Percentiles rank a stretch among this genome's conserved stretches.
Conservation (phyloP, 2,329 filamentous ascomycete genomes). For the Aspergillus proliferans region DNA sequence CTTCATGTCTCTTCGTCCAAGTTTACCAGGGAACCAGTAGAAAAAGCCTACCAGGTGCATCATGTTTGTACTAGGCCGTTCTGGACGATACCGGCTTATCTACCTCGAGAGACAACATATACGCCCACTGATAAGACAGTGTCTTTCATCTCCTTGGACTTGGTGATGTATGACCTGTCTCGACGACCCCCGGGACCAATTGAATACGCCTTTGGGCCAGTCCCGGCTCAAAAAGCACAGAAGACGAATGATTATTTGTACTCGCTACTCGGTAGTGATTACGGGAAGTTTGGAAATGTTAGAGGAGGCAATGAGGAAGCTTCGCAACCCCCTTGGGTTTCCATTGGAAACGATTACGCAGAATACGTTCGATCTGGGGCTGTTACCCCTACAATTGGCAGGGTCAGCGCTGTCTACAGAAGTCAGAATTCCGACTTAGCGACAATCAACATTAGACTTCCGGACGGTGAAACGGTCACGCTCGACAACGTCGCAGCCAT, state of each 20-base stretch:
- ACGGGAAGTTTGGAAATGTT: slow-evolving; percentile 31
- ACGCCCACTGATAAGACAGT: slow-evolving; percentile 35
- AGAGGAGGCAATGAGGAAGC: slow-evolving; percentile 34
- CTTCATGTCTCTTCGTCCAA: slow-evolving; percentile 61
- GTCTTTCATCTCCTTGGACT: slow-evolving; percentile 65
- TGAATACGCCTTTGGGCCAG: slow-evolving; percentile 58
- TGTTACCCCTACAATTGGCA: slow-evolving; percentile 49
- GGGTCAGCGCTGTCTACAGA: slow-evolving; percentile 13
- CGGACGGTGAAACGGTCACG: slow-evolving; percentile 31
- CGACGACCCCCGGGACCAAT: slow-evolving; percentile 55
- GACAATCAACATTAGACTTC: slow-evolving; percentile 32
- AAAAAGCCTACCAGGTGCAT: slow-evolving; percentile 45
- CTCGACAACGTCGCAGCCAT: slow-evolving; percentile 59
- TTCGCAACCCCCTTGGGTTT: slow-evolving; percentile 57
- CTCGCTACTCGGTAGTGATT: slow-evolving; percentile 41
- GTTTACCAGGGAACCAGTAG: slow-evolving; percentile 25
- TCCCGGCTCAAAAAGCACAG: slow-evolving; percentile 53
- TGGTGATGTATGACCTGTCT: slow-evolving; percentile 64
- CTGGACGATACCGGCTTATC: slow-evolving; percentile 61
- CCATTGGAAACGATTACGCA: slow-evolving; percentile 64
- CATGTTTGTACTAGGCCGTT: slow-evolving; percentile 64
- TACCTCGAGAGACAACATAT: slow-evolving; percentile 22
- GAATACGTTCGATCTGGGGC: slow-evolving; percentile 65
- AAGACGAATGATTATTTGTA: slow-evolving; percentile 46
- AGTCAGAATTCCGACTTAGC: slow-evolving; percentile 1